Conservation (phyloP, 2,329 filamentous ascomycete genomes). For the Sordariomycetes sp. region DNA sequence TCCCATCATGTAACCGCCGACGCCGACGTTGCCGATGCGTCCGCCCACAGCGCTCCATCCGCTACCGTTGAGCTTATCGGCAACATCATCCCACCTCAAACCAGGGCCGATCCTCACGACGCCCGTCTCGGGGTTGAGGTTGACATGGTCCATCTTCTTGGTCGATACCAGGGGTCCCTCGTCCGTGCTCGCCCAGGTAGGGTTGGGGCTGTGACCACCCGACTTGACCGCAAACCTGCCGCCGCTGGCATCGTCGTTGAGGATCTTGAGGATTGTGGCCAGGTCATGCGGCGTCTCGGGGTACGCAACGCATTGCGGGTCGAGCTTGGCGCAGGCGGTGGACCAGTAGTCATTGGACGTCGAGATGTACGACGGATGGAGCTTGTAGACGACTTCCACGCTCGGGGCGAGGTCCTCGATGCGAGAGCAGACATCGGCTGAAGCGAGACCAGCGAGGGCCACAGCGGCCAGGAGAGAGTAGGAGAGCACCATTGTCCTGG, state of each 20-base stretch:
- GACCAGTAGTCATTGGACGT: conserved; percentile 5
- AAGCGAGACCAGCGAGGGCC: not conserved
- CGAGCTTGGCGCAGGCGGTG: not conserved
- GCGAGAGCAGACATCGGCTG: conserved; percentile 1
- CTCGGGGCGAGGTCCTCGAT: conserved; percentile 2
- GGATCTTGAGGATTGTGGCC: conserved; percentile 35
- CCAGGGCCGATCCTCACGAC: conserved; percentile 36
- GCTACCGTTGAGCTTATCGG: conserved; percentile 25
- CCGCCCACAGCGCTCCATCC: conserved; percentile 10
- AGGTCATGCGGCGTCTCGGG: conserved; percentile 41
- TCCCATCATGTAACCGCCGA: conserved; percentile 14
- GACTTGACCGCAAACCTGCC: conserved; percentile 43
- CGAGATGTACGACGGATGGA: not conserved
- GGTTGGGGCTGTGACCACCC: conserved; percentile 48
- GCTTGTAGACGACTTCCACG: not conserved
- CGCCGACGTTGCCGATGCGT: conserved; percentile 8
- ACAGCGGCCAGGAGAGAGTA: no score
- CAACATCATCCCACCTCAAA: conserved; percentile 31
- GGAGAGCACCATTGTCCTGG: no score
- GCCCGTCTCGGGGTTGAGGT: conserved; percentile 22
- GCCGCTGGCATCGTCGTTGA: conserved; percentile 24
- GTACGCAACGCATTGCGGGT: conserved; percentile 30
- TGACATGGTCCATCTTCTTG: conserved; percentile 29
- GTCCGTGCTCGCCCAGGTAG: conserved; percentile 39
- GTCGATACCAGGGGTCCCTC: conserved; percentile 40